These are phyloP conservation scores for Amanita jacksonii DNA, from an alignment of 768 basidiomycete genomes.

Conservation along the genomic window DNA sequence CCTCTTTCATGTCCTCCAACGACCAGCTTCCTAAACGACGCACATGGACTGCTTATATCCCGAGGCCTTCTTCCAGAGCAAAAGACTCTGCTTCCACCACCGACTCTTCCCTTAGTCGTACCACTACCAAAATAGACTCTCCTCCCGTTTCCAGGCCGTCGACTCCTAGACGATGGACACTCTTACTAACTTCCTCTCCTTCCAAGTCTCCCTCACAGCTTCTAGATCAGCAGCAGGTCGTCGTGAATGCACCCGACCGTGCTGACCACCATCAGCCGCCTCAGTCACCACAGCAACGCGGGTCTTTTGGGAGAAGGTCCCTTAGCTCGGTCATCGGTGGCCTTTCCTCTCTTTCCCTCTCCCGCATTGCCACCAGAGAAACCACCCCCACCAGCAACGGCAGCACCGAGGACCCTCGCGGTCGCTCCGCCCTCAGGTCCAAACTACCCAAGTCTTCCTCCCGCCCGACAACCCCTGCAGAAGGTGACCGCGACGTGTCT, in stretches of 20 bases:
- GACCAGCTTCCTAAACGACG: constrained; percentile 19
- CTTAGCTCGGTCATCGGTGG: constrained; percentile 66
- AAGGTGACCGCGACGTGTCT: constrained; percentile 27
- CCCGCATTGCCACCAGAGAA: constrained; percentile 38
- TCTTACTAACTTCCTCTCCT: constrained; percentile 20
- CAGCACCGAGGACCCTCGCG: constrained; percentile 37
- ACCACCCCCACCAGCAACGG: constrained; percentile 17
- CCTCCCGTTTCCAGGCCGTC: constrained; percentile 20
- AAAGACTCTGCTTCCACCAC: constrained; percentile 2
- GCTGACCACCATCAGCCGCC: constrained; percentile 24
- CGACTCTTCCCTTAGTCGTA: constrained; percentile 10
- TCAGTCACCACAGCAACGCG: constrained; percentile 27
- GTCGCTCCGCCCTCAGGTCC: constrained; percentile 37
- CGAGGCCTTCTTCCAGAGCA: constrained; percentile 22
- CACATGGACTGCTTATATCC: constrained; percentile 26
- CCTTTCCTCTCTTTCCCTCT: constrained; percentile 53
- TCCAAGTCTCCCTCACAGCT: constrained; percentile 25
- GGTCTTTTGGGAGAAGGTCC: constrained; percentile 54
- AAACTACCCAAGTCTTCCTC: constrained; percentile 40
- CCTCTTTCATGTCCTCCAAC: constrained; percentile 16
- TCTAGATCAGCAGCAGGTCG: constrained; percentile 37
- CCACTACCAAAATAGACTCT: constrained; percentile 16
- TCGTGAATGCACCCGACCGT: constrained; percentile 43
- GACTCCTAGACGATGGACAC: constrained; percentile 25
- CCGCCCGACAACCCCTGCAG: constrained; percentile 28